phyloP scores from a whole-genome alignment of 2,329 filamentous ascomycete species.

The Anthostomella pinea region DNA sequence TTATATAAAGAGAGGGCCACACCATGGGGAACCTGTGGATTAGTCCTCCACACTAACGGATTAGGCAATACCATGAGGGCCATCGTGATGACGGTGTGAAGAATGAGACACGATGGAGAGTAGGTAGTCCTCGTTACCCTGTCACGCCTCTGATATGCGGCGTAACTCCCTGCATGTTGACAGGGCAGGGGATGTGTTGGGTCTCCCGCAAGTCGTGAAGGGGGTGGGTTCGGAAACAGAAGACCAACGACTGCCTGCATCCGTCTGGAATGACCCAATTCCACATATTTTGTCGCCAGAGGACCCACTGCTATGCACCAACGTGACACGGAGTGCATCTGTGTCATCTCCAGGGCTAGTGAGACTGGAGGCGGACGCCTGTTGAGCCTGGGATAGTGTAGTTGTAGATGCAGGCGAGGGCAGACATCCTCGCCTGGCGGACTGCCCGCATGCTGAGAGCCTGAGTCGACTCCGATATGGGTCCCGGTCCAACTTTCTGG shows the following conservation, averaged over 20 bases:
- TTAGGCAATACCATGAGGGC: constrained; percentile 1
- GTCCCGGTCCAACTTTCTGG: not conserved
- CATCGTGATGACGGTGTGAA: too few relatives aligned
- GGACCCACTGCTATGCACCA: constrained; percentile 9
- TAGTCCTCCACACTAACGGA: not conserved
- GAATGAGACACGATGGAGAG: too few relatives aligned
- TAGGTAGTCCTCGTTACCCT: too few relatives aligned
- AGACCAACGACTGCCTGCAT: constrained; percentile 13
- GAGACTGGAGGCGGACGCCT: not conserved
- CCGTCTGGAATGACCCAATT: constrained; percentile 14
- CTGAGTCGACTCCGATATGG: constrained; percentile 4
- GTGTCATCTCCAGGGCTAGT: not conserved
- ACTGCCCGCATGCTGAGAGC: not conserved
- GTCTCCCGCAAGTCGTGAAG: not conserved
- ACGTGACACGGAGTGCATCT: not conserved
- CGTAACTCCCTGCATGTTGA: not conserved
- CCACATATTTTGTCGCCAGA: constrained; percentile 12
- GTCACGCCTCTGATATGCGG: too few relatives aligned
- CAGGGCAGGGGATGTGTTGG: not conserved
- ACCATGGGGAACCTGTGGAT: not conserved
- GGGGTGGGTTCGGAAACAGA: constrained; percentile 10
- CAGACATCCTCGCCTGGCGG: not conserved
- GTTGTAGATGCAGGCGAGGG: not conserved
- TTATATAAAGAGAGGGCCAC: constrained; percentile 8
- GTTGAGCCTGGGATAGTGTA: not conserved